These are phyloP conservation scores for Pseudogymnoascus sp. DNA, from an alignment of 2,329 filamentous ascomycete species.

Conservation along the genomic window DNA sequence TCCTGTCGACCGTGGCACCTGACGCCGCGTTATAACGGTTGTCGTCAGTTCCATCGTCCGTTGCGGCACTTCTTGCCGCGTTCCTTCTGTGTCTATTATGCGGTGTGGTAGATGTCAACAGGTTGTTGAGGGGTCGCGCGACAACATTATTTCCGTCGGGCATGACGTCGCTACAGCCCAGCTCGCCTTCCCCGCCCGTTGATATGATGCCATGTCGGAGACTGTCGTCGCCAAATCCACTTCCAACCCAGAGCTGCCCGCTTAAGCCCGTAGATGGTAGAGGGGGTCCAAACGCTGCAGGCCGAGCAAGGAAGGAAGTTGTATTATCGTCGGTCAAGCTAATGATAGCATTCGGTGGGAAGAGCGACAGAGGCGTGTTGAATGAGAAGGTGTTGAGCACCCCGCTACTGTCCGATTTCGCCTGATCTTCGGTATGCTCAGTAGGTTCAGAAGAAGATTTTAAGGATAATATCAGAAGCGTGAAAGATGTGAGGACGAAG, in stretches of 20 bases:
- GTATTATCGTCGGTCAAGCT: slow-evolving; percentile 97
- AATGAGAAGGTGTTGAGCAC: slow-evolving; percentile 58
- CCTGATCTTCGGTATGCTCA: slow-evolving; percentile 8
- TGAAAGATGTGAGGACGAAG: slow-evolving; percentile 24
- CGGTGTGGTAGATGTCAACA: slow-evolving; percentile 20
- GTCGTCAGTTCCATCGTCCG: slow-evolving; percentile 76
- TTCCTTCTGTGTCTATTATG: slow-evolving; percentile 31
- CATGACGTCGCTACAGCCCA: slow-evolving; percentile 82
- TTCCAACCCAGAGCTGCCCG: slow-evolving; percentile 87
- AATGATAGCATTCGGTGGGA: slow-evolving; percentile 91
- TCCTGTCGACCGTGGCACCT: background rate
- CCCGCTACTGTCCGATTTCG: slow-evolving; percentile 29
- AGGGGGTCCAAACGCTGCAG: slow-evolving; percentile 82
- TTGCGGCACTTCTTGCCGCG: slow-evolving; percentile 20
- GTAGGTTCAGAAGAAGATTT: slow-evolving; percentile 20
- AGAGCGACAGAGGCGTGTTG: slow-evolving; percentile 73
- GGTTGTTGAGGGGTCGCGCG: background rate
- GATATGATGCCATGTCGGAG: slow-evolving; percentile 11
- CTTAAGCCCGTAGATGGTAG: slow-evolving; percentile 70
- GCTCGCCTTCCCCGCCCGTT: slow-evolving; percentile 62
- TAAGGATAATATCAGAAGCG: slow-evolving; percentile 25
- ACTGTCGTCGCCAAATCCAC: slow-evolving; percentile 76
- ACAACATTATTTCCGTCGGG: slow-evolving; percentile 44
- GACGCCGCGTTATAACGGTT: background rate
- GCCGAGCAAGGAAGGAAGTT: slow-evolving; percentile 88